Conservation (phyloP, 2,329 filamentous ascomycete genomes). For the Ampelomyces quisqualis region DNA sequence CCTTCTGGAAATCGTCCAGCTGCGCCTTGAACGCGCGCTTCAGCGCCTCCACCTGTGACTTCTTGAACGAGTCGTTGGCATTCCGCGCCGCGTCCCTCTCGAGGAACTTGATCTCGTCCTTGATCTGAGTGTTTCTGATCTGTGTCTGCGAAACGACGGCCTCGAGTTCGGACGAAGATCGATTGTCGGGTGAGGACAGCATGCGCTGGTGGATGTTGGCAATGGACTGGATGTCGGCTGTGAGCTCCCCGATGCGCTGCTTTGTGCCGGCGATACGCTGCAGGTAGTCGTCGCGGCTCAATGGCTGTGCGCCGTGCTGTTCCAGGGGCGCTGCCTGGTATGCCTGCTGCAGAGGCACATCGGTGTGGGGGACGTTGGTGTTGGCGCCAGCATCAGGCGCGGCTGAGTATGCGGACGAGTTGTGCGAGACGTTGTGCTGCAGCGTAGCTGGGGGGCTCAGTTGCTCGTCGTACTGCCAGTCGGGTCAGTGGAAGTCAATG, state of each 20-base stretch:
- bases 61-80: conserved; percentile 64
- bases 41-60: conserved; percentile 67
- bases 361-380: conserved; percentile 16
- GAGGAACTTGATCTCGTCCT: conserved; percentile 74
- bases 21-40: conserved; percentile 72
- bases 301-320: conserved; percentile 53
- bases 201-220: conserved; percentile 70
- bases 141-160: conserved; percentile 69
- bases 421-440: conserved; percentile 41
- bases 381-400: conserved; percentile 4
- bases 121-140: conserved; percentile 71
- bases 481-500: conserved; percentile 11
- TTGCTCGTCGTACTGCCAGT: conserved; percentile 24
- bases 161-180: conserved; percentile 60
- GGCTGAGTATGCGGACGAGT: conserved; percentile 44
- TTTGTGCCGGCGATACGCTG: conserved; percentile 66
- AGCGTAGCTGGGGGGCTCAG: conserved; percentile 33
- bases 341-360: conserved; percentile 14
- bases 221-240: conserved; percentile 67
- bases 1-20: conserved; percentile 67
- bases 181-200: conserved; percentile 63
- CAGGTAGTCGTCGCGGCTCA: conserved; percentile 69
- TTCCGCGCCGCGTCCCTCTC: conserved; percentile 70
- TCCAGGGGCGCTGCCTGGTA: conserved; percentile 46
- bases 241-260: conserved; percentile 66